phyloP scores from a whole-genome alignment of 306 rosid species.

The Sindora glabra region DNA sequence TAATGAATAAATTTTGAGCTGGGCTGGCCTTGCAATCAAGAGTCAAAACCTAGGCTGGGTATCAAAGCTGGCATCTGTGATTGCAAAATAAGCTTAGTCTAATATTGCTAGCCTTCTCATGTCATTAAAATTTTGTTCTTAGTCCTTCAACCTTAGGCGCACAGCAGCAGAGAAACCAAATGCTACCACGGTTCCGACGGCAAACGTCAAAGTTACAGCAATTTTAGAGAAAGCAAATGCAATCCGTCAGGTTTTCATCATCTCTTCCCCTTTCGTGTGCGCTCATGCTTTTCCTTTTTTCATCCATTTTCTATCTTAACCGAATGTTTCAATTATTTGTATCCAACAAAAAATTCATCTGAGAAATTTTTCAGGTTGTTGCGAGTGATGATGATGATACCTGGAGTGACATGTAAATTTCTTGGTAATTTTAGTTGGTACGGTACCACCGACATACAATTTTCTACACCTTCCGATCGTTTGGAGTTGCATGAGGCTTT shows the following conservation, averaged over 20 bases:
- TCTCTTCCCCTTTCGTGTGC: background rate
- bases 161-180: conserved; percentile 52
- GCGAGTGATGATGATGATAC: conserved; percentile 72
- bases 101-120: conserved; percentile 12
- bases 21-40: background rate
- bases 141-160: conserved; percentile 88
- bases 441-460: too few species aligned
- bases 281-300: background rate
- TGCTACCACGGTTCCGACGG: conserved; percentile 29
- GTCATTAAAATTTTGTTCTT: background rate
- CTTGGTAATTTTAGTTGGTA: background rate
- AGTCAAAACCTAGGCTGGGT: too few species aligned
- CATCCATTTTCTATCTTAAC: background rate
- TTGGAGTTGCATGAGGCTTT: conserved; percentile 29
- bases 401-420: conserved; percentile 75
- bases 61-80: too few species aligned
- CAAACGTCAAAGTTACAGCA: conserved; percentile 75
- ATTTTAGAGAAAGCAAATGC: conserved; percentile 95
- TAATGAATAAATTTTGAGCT: background rate
- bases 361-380: conserved; percentile 60
- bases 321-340: background rate
- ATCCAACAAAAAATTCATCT: conserved; percentile 5
- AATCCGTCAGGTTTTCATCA: conserved; percentile 74
- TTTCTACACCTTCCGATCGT: conserved; percentile 7
- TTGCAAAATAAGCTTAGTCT: background rate